A percentile compares a stretch with the other conserved stretches of the same genome.
Conservation (phyloP, 2,329 filamentous ascomycete genomes). For the Paracamarosporium sp. region DNA sequence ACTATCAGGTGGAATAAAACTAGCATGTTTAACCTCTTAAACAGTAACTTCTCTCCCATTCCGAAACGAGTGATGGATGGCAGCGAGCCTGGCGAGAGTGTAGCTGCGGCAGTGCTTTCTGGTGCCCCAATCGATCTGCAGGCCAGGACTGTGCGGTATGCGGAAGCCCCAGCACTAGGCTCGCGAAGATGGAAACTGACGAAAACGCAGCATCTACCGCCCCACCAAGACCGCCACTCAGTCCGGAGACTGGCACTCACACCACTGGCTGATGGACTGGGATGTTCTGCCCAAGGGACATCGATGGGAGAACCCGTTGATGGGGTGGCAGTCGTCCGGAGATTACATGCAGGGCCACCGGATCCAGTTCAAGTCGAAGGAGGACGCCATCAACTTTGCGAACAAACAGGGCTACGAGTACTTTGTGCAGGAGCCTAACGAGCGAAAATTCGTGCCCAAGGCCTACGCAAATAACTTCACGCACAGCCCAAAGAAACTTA, state of each 20-base stretch:
- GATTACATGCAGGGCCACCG: conserved; percentile 95
- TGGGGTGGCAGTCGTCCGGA: conserved; percentile 97
- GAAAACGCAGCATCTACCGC: conserved; percentile 77
- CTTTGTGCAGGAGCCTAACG: conserved; percentile 96
- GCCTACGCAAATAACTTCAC: conserved; percentile 97
- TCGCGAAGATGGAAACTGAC: conserved; percentile 11
- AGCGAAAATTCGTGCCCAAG: conserved; percentile 85
- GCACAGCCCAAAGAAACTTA: conserved; percentile 84
- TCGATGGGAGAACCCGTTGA: conserved; percentile 97
- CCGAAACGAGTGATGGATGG: conserved; percentile 90
- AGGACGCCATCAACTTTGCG: conserved; percentile 92
- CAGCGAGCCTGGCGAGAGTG: conserved; percentile 76
- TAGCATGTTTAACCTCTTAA: conserved; percentile 27
- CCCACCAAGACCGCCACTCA: conserved; percentile 95
- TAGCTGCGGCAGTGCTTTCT: conserved; percentile 85
- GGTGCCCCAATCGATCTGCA: conserved; percentile 94
- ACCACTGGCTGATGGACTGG: conserved; percentile 98
- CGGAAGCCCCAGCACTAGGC: background rate
- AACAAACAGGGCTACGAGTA: conserved; percentile 99
- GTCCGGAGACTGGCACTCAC: conserved; percentile 83
- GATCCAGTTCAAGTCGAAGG: conserved; percentile 88
- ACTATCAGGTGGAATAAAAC: background rate
- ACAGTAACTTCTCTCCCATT: conserved; percentile 86
- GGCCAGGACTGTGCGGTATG: conserved; percentile 89
- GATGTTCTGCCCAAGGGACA: conserved; percentile 91